A percentile compares a stretch with the other conserved stretches of the same genome.
These are phyloP conservation scores for Pythium folliculosum DNA, from an alignment of 352 stramenopile species.

Conservation along the genomic window DNA sequence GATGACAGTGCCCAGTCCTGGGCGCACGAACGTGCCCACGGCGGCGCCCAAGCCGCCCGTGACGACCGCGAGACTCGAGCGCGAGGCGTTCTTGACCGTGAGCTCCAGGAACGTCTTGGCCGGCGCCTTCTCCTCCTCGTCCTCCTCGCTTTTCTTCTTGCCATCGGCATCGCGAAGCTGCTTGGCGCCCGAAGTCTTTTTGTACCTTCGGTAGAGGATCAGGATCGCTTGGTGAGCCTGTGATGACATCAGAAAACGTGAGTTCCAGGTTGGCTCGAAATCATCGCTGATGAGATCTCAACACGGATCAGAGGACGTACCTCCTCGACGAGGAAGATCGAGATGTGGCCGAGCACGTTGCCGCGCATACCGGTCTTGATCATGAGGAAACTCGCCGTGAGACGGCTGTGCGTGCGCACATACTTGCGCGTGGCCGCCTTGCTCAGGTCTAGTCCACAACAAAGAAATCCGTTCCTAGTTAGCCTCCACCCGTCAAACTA, in stretches of 20 bases:
- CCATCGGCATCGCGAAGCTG: constrained; percentile 32
- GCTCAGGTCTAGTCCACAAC: constrained; percentile 50
- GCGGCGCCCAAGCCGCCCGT: constrained; percentile 68
- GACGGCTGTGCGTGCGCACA: constrained; percentile 55
- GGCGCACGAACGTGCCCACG: constrained; percentile 69
- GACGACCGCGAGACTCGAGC: constrained; percentile 65
- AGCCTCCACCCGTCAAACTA: too few relatives aligned
- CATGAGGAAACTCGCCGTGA: constrained; percentile 57
- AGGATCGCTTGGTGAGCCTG: constrained; percentile 71
- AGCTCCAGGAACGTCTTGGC: constrained; percentile 42
- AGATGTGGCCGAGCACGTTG: constrained; percentile 71
- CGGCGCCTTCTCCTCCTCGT: constrained; percentile 10
- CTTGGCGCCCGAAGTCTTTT: constrained; percentile 25
- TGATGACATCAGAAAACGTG: constrained; percentile 10
- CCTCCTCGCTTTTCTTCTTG: constrained; percentile 17
- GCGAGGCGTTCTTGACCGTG: constrained; percentile 62
- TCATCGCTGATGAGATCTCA: neutral
- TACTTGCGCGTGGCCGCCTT: constrained; percentile 83
- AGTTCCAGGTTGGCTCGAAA: too few relatives aligned
- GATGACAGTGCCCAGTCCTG: constrained; percentile 77
- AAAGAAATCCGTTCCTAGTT: neutral
- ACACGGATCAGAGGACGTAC: constrained; percentile 26
- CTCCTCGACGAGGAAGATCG: constrained; percentile 86
- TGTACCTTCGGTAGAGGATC: constrained; percentile 73
- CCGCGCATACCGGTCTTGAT: constrained; percentile 79